Evolutionary conservation across 2,329 filamentous ascomycete genomes (phyloP).

Genomic region (Cercospora beticola): DNA sequence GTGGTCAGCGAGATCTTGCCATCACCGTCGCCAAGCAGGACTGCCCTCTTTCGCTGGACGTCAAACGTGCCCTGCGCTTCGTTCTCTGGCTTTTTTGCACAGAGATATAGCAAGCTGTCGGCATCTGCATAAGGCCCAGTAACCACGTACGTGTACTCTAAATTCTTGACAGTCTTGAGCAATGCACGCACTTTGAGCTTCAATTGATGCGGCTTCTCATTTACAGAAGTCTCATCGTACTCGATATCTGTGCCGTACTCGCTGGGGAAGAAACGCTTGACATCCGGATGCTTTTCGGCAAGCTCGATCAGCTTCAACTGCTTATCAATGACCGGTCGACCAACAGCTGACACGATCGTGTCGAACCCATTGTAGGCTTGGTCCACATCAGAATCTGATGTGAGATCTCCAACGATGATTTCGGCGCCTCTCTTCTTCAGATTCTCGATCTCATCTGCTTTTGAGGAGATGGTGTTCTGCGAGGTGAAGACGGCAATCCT

Average conservation of each 20-base stretch:
- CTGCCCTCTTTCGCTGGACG: constrained; percentile 56
- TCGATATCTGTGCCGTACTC: constrained; percentile 68
- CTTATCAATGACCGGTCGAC: constrained; percentile 59
- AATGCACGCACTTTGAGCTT: constrained; percentile 68
- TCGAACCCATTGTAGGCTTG: constrained; percentile 61
- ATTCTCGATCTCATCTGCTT: constrained; percentile 50
- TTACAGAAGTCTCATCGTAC: constrained; percentile 55
- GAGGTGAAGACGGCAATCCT: constrained; percentile 60
- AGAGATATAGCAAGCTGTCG: constrained; percentile 52
- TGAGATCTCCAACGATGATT: constrained; percentile 58
- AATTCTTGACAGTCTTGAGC: constrained; percentile 53
- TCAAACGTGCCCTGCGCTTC: constrained; percentile 59
- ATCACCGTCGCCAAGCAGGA: constrained; percentile 62
- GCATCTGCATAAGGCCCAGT: constrained; percentile 66
- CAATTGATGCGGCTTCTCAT: constrained; percentile 66
- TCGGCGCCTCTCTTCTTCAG: constrained; percentile 52
- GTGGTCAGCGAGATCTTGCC: constrained; percentile 66
- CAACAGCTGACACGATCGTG: constrained; percentile 65
- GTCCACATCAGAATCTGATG: constrained; percentile 52
- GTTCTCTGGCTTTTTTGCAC: constrained; percentile 40
- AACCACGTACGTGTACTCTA: constrained; percentile 67
- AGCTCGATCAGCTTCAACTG: constrained; percentile 63
- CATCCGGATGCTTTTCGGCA: constrained; percentile 54
- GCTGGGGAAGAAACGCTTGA: constrained; percentile 65
- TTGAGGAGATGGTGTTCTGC: constrained; percentile 50